A percentile compares a stretch with the other conserved stretches of the same genome.
These are phyloP conservation scores for Coemansia sp. DNA, from an alignment of 192 early-diverging fungal species.

Conservation along the genomic window DNA sequence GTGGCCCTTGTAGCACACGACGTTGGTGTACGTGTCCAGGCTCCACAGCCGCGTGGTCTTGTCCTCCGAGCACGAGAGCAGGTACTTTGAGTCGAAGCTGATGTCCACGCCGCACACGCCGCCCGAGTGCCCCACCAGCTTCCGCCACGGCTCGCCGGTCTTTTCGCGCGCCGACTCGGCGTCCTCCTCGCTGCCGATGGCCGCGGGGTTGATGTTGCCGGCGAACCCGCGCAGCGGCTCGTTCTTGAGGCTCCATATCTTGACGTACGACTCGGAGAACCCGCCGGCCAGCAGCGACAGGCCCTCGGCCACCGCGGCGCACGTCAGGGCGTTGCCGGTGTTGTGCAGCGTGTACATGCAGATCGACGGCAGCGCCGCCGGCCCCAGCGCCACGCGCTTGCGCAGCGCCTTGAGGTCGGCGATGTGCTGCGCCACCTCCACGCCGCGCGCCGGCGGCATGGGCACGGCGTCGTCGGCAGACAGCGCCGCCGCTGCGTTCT, in stretches of 20 bases:
- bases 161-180: constrained; percentile 66
- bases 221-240: constrained; percentile 70
- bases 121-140: constrained; percentile 89
- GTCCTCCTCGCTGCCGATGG: constrained; percentile 63
- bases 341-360: constrained; percentile 98
- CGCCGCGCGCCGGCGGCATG: constrained; percentile 62
- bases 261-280: constrained; percentile 93
- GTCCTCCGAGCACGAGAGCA: constrained; percentile 92
- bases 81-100: constrained; percentile 82
- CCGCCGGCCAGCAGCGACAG: constrained; percentile 82
- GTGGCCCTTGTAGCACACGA: constrained; percentile 97
- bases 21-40: constrained; percentile 84
- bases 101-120: constrained; percentile 88
- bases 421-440: constrained; percentile 81
- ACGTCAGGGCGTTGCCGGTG: constrained; percentile 83
- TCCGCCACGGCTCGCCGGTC: constrained; percentile 62
- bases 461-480: constrained; percentile 45
- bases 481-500: constrained; percentile 64
- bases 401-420: constrained; percentile 75
- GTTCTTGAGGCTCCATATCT: constrained; percentile 88
- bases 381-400: constrained; percentile 72
- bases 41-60: constrained; percentile 97
- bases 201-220: constrained; percentile 63
- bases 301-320: constrained; percentile 83
- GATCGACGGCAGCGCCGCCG: constrained; percentile 78